Evolutionary conservation across 1,284 basidiomycete genomes (phyloP), one percentile per base, ranked within the genome.

Genomic region (Anthracocystis setariae): DNA sequence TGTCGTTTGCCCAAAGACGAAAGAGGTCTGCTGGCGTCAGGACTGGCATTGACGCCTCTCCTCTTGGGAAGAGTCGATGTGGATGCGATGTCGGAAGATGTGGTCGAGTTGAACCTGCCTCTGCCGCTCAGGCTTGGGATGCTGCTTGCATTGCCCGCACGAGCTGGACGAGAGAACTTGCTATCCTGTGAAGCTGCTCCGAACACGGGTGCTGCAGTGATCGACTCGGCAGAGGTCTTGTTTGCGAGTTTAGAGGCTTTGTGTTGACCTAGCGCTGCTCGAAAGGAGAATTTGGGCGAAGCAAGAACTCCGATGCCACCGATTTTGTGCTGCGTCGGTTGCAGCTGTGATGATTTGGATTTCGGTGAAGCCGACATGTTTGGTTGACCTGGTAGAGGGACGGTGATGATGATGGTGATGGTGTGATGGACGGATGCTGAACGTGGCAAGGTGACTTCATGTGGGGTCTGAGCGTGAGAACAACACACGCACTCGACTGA

Each of bases 271-370:
- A 72, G 32, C 7, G 68, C 68, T 13, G 68, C 59, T 15, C 54
- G 54, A 29, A 72, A 72, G 13, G 68, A 72, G 46, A 72, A 72
- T 37, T 72, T 72, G 25, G 62, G 61, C 9, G 63, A 53, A 12
- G 59, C 51, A 3, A 67, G 40, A 21, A 39, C 57, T 3, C 48
- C 37, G n/a, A 53, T 52, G 23, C 39, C 48, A 20, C 48, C 54
- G 13, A 37, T 25, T 24, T 50, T 48, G 23, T 5, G 9, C 20
- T 29, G 48, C 29, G 47, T 45, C 20, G 46, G 56, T 13, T 37
- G 7, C 35, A 37, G 50, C 24, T 53, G 61, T 8, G 46, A 39
- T 15, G 46, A 18, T 38, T 60, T 66, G 51, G 53, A 58, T 32
- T 56, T 67, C 1, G 64, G 64, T 8, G 64, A 67, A 3, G 40